phyloP scores from a whole-genome alignment of 2,329 filamentous ascomycete genomes.

The Bipolaris oryzae region DNA sequence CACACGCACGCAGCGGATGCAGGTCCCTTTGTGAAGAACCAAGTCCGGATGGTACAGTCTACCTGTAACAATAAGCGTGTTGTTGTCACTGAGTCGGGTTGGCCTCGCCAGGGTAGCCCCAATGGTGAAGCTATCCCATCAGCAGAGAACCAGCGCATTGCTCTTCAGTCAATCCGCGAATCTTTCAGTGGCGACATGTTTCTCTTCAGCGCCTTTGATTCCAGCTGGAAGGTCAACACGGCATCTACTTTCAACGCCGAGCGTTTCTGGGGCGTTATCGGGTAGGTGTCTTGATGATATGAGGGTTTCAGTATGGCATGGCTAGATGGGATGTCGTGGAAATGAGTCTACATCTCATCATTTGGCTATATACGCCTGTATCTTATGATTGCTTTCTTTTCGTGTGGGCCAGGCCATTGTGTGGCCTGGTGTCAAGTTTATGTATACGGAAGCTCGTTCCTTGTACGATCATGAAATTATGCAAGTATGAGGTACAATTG shows the following conservation, averaged over 20 bases:
- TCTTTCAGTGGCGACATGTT: slow-evolving; percentile 67
- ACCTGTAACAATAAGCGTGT: slow-evolving; percentile 64
- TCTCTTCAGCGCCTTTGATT: slow-evolving; percentile 81
- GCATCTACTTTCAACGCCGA: slow-evolving; percentile 71
- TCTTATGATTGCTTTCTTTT: slow-evolving; percentile 21
- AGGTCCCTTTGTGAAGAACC: slow-evolving; percentile 69
- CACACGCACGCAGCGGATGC: slow-evolving; percentile 65
- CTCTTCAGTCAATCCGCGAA: slow-evolving; percentile 68
- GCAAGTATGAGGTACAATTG: slow-evolving; percentile 5
- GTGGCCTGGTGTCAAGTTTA: slow-evolving; percentile 22
- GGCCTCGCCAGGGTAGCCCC: slow-evolving; percentile 71
- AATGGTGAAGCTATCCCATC: slow-evolving; percentile 75
- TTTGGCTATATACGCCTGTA: slow-evolving; percentile 19
- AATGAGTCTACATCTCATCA: background rate
- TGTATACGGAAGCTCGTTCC: slow-evolving; percentile 29
- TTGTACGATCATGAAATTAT: slow-evolving; percentile 29
- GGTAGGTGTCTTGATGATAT: slow-evolving; percentile 6
- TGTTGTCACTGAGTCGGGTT: slow-evolving; percentile 82
- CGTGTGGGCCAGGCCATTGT: slow-evolving; percentile 6
- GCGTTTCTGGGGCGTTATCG: slow-evolving; percentile 70
- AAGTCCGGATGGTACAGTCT: slow-evolving; percentile 56
- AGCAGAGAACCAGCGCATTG: slow-evolving; percentile 67
- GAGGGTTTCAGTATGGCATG: background rate
- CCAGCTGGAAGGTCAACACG: slow-evolving; percentile 74
- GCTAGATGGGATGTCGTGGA: background rate